phyloP scores from a whole-genome alignment of 768 basidiomycete genomes.

The Lentinula sp. region DNA sequence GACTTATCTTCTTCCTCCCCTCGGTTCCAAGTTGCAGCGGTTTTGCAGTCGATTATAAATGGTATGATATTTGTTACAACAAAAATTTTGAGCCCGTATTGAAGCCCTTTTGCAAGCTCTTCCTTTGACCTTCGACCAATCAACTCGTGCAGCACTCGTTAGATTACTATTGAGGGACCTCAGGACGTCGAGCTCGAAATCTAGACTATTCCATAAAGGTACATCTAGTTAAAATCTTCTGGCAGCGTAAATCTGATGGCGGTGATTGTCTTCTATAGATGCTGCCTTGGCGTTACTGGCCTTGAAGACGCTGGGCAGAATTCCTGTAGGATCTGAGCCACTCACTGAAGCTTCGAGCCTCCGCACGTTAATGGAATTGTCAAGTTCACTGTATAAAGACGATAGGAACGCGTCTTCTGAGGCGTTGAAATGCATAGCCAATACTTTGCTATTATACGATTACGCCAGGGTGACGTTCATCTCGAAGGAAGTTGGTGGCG shows the following conservation, averaged over 20 bases:
- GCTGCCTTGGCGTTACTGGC: constrained; percentile 60
- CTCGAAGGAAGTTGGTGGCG: constrained; percentile 56
- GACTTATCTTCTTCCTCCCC: constrained; percentile 41
- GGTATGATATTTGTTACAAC: constrained; percentile 22
- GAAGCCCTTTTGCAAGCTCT: constrained; percentile 25
- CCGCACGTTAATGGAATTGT: constrained; percentile 46
- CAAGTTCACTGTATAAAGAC: constrained; percentile 43
- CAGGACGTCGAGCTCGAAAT: constrained; percentile 32
- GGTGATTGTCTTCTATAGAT: constrained; percentile 37
- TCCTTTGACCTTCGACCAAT: constrained; percentile 39
- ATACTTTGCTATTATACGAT: constrained; percentile 68
- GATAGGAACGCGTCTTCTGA: constrained; percentile 57
- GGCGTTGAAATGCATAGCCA: constrained; percentile 73
- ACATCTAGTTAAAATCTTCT: constrained; percentile 9
- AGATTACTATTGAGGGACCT: constrained; percentile 58
- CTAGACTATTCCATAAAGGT: constrained; percentile 55
- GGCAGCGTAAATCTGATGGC: constrained; percentile 1
- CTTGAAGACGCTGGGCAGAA: constrained; percentile 70
- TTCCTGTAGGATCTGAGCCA: constrained; percentile 59
- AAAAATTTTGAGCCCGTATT: not conserved
- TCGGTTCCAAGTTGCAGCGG: constrained; percentile 36
- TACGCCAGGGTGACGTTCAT: constrained; percentile 53
- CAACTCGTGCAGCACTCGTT: constrained; percentile 47
- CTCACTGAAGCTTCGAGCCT: constrained; percentile 53
- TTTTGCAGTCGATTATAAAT: constrained; percentile 45